Evolutionary conservation across 164 flowering plant genomes (phyloP).

Genomic region (Stephania yunnanensis): DNA sequence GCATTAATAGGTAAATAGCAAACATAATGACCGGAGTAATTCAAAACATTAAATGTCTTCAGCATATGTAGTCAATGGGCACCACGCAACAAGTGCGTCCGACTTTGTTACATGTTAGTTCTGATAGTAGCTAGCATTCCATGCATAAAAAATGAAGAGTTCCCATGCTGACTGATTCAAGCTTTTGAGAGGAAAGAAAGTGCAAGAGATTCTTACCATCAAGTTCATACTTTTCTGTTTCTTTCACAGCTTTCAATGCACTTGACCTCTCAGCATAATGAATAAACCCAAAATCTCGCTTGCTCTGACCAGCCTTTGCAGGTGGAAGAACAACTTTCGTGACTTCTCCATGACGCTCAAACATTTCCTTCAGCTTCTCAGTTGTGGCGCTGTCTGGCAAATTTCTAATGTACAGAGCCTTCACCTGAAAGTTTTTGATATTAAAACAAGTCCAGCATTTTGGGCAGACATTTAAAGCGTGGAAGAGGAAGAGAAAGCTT

Average conservation of each 20-base stretch:
- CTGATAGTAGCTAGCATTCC: neutral
- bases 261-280: slow-evolving; percentile 86
- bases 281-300: slow-evolving; percentile 85
- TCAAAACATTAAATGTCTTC: too few relatives aligned
- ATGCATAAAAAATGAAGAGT: too few relatives aligned
- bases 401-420: slow-evolving; percentile 96
- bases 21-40: too few relatives aligned
- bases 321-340: slow-evolving; percentile 92
- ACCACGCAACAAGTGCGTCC: neutral
- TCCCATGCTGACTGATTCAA: too few relatives aligned
- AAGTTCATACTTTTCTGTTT: slow-evolving; percentile 84
- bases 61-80: neutral
- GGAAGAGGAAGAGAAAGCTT: neutral
- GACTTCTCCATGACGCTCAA: slow-evolving; percentile 88
- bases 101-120: neutral
- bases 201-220: slow-evolving; percentile 44
- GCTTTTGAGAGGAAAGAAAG: neutral
- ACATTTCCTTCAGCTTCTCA: slow-evolving; percentile 83
- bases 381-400: slow-evolving; percentile 71
- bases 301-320: slow-evolving; percentile 68
- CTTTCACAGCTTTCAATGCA: slow-evolving; percentile 93
- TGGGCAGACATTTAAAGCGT: slow-evolving; percentile 2
- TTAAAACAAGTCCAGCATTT: neutral
- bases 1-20: neutral
- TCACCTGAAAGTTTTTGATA: slow-evolving; percentile 52